These are phyloP conservation scores for Kuraishia capsulata DNA, from an alignment of 805 yeast genomes.

Conservation along the genomic window DNA sequence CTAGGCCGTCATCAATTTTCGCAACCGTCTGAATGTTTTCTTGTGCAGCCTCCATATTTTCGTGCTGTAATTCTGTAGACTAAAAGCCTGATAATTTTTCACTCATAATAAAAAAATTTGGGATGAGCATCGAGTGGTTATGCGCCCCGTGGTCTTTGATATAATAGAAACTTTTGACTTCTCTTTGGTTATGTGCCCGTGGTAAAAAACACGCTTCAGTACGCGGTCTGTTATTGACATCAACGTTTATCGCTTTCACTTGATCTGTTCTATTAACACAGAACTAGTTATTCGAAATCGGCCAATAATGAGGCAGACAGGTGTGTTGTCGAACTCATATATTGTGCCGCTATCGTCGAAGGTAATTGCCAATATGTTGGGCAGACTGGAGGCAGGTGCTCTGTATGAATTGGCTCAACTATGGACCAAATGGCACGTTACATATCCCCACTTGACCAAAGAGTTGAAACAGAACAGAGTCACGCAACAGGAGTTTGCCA, in stretches of 20 bases:
- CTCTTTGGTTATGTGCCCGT: too few species aligned
- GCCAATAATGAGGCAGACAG: slow-evolving; percentile 11
- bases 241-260: background rate
- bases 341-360: slow-evolving; percentile 18
- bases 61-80: background rate
- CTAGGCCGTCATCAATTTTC: slow-evolving; percentile 24
- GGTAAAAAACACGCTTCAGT: too few species aligned
- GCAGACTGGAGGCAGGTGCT: slow-evolving; percentile 17
- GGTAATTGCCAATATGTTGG: slow-evolving; percentile 14
- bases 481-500: slow-evolving; percentile 9
- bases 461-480: slow-evolving; percentile 11
- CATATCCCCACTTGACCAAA: slow-evolving; percentile 17
- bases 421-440: slow-evolving; percentile 21
- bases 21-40: too few species aligned
- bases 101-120: background rate
- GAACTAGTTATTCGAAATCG: too few species aligned
- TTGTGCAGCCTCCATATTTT: background rate
- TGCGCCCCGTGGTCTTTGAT: background rate
- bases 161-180: too few species aligned
- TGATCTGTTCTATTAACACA: background rate
- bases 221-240: too few species aligned
- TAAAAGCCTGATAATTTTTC: background rate
- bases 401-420: slow-evolving; percentile 19
- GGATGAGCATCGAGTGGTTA: background rate
- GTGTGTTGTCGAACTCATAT: slow-evolving; percentile 24